Evolutionary conservation across 208 protist species (phyloP).

Genomic region (Willaertia magna): DNA sequence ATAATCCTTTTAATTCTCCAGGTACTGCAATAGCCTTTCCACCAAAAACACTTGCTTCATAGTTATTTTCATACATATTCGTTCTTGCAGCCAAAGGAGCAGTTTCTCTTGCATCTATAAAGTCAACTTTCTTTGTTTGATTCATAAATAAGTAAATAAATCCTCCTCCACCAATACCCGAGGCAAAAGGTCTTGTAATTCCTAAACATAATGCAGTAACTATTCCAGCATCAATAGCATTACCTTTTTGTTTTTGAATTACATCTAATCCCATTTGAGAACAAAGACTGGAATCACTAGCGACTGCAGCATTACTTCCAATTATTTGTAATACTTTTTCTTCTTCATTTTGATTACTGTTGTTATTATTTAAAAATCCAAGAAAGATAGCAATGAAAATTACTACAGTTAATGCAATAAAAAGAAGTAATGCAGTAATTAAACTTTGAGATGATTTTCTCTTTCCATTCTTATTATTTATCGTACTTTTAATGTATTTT

Average conservation of each 20-base stretch:
- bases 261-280: slow-evolving; percentile 16
- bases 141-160: slow-evolving; percentile 3
- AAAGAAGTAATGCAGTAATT: too few species aligned
- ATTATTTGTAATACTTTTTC: too few species aligned
- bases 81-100: slow-evolving; percentile 9
- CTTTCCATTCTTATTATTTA: too few species aligned
- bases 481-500: too few species aligned
- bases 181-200: slow-evolving; percentile 20
- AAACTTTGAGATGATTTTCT: too few species aligned
- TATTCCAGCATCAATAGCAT: slow-evolving; percentile 33
- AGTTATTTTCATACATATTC: slow-evolving; percentile 23
- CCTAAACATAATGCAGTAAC: slow-evolving; percentile 29
- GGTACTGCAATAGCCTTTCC: slow-evolving; percentile 23
- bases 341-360: too few species aligned
- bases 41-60: slow-evolving; percentile 3
- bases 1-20: slow-evolving; percentile 21
- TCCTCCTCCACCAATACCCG: slow-evolving; percentile 38
- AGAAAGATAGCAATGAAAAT: too few species aligned
- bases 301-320: slow-evolving; percentile 16
- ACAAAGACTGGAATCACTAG: slow-evolving; percentile 22
- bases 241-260: slow-evolving; percentile 21
- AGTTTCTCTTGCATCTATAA: slow-evolving; percentile 26
- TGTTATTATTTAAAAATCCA: too few species aligned
- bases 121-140: background rate
- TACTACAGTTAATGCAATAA: too few species aligned